Percentiles rank a stretch among this genome's conserved stretches.
Evolutionary conservation across 73 alveolate genomes (phyloP).

Genomic region (Breviolum minutum): DNA sequence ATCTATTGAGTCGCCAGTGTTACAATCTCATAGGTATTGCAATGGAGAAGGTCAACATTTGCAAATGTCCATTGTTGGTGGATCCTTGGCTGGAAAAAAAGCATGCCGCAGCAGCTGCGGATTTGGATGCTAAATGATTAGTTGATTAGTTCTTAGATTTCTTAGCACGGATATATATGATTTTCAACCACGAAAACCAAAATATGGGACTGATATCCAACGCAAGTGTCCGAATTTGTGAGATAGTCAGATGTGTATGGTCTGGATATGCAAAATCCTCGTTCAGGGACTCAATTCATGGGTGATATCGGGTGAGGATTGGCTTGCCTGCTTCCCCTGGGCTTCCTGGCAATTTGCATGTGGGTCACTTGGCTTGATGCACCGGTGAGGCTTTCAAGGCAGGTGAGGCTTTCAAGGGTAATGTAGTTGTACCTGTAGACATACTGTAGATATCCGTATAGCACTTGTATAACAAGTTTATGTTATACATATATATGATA

Average conservation of each 20-base stretch:
- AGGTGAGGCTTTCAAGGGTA: background rate
- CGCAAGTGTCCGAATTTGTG: no score
- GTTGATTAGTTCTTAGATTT: background rate
- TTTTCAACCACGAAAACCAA: background rate
- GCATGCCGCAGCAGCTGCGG: background rate
- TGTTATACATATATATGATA: no score
- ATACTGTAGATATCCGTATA: no score
- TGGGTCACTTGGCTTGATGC: slow-evolving; percentile 41
- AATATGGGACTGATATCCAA: no score
- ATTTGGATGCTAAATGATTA: background rate
- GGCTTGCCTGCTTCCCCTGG: slow-evolving; percentile 60
- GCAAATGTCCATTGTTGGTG: slow-evolving; percentile 53
- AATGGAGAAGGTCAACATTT: slow-evolving; percentile 27
- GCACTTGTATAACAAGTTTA: no score
- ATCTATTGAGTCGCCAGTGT: background rate
- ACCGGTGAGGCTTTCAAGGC: background rate
- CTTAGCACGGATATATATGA: background rate
- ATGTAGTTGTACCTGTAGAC: background rate
- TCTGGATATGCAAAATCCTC: background rate
- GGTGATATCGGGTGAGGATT: background rate
- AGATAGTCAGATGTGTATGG: background rate
- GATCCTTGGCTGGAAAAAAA: background rate
- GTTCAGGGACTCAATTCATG: background rate
- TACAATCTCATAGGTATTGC: slow-evolving; percentile 1
- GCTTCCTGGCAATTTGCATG: slow-evolving; percentile 86